These are phyloP conservation scores for Berkeleyomyces rouxiae DNA, from an alignment of 2,329 filamentous ascomycete species.

Conservation along the genomic window DNA sequence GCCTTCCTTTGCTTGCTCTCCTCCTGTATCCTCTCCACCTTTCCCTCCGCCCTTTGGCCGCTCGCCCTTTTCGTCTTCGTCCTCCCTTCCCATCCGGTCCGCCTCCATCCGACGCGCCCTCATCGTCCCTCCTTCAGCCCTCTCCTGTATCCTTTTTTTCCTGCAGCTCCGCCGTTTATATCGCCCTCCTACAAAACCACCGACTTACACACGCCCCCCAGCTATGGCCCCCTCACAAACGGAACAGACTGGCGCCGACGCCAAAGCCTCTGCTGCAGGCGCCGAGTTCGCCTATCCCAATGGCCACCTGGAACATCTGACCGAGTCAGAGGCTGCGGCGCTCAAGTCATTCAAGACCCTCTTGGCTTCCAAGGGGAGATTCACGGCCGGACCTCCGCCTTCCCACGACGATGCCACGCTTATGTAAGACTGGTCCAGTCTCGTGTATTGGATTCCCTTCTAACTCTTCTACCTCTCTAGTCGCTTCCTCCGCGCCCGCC, in stretches of 20 bases:
- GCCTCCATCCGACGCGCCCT: background rate
- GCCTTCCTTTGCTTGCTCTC: background rate
- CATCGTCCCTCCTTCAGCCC: background rate
- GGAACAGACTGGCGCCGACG: constrained; percentile 1
- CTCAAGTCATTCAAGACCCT: constrained; percentile 56
- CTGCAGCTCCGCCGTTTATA: background rate
- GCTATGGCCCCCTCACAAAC: constrained; percentile 4
- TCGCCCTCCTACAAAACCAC: background rate
- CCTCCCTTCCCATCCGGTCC: background rate
- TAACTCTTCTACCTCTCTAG: constrained; percentile 27
- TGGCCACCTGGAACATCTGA: constrained; percentile 71
- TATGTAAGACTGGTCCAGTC: constrained; percentile 32
- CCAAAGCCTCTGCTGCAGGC: constrained; percentile 13
- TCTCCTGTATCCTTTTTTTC: background rate
- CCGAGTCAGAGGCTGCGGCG: constrained; percentile 46
- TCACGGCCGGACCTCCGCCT: constrained; percentile 35
- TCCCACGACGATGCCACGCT: constrained; percentile 61
- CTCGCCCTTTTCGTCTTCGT: background rate
- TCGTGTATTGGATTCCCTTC: background rate
- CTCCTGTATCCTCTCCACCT: background rate
- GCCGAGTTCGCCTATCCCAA: constrained; percentile 43
- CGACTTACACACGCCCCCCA: background rate
- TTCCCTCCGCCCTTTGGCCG: background rate
- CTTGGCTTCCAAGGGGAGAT: constrained; percentile 48
- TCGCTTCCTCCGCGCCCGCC: constrained; percentile 71